Percentiles rank a stretch among this genome's conserved stretches.
phyloP scores from a whole-genome alignment of 768 basidiomycete genomes.

The Leucocoprinus leucothites region DNA sequence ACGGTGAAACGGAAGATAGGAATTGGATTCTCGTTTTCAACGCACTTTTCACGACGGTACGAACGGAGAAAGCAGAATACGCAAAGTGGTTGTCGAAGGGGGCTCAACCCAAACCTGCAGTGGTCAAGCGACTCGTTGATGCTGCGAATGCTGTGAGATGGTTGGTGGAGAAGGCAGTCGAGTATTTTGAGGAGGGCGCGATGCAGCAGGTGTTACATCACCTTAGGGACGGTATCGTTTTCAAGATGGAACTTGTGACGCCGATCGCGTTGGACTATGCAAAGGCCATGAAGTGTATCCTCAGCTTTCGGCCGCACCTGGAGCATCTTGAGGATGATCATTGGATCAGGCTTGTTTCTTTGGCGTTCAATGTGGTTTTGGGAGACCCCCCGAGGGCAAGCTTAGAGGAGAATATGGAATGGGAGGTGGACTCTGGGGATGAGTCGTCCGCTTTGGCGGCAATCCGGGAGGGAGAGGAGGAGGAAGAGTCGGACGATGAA shows the following conservation, averaged over 20 bases:
- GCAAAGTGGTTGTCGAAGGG: constrained; percentile 29
- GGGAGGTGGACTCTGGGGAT: constrained; percentile 26
- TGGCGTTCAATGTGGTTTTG: constrained; percentile 77
- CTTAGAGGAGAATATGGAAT: constrained; percentile 32
- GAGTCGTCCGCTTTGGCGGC: constrained; percentile 30
- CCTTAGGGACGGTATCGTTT: constrained; percentile 55
- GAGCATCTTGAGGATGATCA: constrained; percentile 60
- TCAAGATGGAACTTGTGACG: constrained; percentile 49
- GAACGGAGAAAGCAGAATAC: constrained; percentile 54
- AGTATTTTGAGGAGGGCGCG: constrained; percentile 51
- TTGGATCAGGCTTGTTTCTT: constrained; percentile 69
- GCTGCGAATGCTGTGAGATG: constrained; percentile 67
- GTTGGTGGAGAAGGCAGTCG: constrained; percentile 63
- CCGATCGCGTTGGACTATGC: constrained; percentile 78
- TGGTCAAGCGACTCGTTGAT: constrained; percentile 50
- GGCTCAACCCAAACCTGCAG: constrained; percentile 18
- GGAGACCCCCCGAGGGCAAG: constrained; percentile 44
- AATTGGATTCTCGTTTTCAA: constrained; percentile 70
- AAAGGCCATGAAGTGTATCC: constrained; percentile 67
- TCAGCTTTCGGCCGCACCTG: constrained; percentile 71
- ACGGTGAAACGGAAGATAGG: constrained; percentile 31
- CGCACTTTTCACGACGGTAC: constrained; percentile 65
- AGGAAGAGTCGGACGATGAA: constrained; percentile 21
- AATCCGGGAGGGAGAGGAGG: constrained; percentile 29
- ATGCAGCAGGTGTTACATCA: constrained; percentile 60